Evolutionary conservation across 83 land plant genomes (phyloP), one percentile per base, ranked within the genome.

Genomic region (Diphasiastrum complanatum): DNA sequence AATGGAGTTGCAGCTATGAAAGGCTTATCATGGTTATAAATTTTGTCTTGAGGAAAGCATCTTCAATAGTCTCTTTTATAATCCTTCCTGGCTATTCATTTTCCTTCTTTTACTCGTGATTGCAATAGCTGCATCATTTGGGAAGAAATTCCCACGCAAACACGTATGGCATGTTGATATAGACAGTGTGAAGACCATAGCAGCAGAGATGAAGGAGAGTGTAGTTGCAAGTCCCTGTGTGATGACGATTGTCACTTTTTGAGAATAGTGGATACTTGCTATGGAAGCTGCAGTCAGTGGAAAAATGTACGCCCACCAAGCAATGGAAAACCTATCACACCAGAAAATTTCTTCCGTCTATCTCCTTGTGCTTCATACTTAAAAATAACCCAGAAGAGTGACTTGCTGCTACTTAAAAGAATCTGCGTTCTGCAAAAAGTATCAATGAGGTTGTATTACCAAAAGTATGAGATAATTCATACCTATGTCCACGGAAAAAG

Each of bases 301-400:
- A 28, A 83, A 89, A 0, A 92, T 89, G 70, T 88, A 88, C n/a
- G 91, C 89, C 96, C 97, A 91, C 97, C 97, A 91, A 24, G 97
- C 81, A 43, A 91, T 73, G 19, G 97, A 91, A 64, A 91, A 91
- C 74, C 97, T 91, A 68, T 58, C 51, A 33, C 20, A 32, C 14
- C 25, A 3, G 14, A 41, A 52, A 14, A 4, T 14, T 12, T 2
- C 11, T 19, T 4, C 18, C 27, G 37, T 38, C 62, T 36, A 54
- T 12, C 16, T 6, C 29, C 5, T n/a, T n/a, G n/a, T n/a, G n/a
- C n/a, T n/a, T n/a, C n/a, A n/a, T n/a, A n/a, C n/a, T n/a, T n/a
- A n/a, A n/a, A n/a, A n/a, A n/a, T n/a, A n/a, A n/a, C n/a, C n/a
- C n/a, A n/a, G n/a, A n/a, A n/a, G n/a, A n/a, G n/a, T n/a, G n/a